Percentiles rank a stretch among this genome's conserved stretches.
Evolutionary conservation across 805 yeast genomes (phyloP).

Genomic region (Metschnikowia noctiluminum): DNA sequence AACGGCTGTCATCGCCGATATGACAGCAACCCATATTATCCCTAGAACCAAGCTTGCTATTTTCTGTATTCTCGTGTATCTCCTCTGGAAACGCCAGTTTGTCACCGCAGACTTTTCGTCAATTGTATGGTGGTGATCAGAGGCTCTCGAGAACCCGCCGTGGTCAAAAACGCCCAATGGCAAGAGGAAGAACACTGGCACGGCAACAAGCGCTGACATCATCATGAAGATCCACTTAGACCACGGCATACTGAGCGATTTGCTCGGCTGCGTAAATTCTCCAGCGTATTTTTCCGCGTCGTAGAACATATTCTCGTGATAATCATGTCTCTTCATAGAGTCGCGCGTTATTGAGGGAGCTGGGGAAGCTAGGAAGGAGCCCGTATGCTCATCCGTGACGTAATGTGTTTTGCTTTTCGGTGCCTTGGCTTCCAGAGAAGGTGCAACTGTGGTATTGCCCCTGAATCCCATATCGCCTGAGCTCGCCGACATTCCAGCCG

Average conservation of each 20-base stretch:
- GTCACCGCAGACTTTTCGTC: slow-evolving; percentile 7
- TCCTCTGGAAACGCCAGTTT: slow-evolving; percentile 9
- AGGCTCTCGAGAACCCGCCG: slow-evolving; percentile 14
- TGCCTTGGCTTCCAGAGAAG: background rate
- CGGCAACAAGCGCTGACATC: slow-evolving; percentile 32
- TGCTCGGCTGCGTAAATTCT: background rate
- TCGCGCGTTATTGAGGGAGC: slow-evolving; percentile 15
- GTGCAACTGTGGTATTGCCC: background rate
- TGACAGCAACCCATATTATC: slow-evolving; percentile 29
- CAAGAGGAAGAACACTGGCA: slow-evolving; percentile 38
- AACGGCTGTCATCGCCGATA: slow-evolving; percentile 39
- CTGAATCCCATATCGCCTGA: background rate
- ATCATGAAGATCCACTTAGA: slow-evolving; percentile 24
- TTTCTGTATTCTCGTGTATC: slow-evolving; percentile 26
- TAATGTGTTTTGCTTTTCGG: background rate
- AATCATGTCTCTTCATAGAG: slow-evolving; percentile 5
- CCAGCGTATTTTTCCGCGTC: background rate
- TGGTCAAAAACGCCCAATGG: slow-evolving; percentile 36
- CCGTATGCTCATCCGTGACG: background rate
- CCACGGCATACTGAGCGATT: slow-evolving; percentile 12
- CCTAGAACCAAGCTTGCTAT: slow-evolving; percentile 29
- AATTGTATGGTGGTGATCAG: slow-evolving; percentile 10
- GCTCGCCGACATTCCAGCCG: background rate
- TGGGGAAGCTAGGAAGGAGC: slow-evolving; percentile 2
- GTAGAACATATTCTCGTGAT: slow-evolving; percentile 7